phyloP scores from a whole-genome alignment of 2,329 filamentous ascomycete genomes.

The Dendrostoma leiphaemia region DNA sequence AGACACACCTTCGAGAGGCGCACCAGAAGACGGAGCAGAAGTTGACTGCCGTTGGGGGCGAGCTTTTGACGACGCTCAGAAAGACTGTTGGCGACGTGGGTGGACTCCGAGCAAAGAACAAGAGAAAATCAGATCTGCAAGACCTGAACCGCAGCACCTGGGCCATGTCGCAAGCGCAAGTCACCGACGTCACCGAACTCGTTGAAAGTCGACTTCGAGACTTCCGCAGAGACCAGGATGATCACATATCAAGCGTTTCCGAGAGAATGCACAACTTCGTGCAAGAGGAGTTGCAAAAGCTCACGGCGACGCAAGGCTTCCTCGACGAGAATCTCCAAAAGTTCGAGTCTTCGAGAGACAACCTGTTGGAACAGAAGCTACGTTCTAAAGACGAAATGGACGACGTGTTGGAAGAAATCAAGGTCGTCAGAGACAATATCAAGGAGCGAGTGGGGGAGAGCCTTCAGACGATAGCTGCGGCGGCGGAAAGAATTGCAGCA shows the following conservation, averaged over 20 bases:
- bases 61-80: constrained; percentile 75
- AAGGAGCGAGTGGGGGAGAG: constrained; percentile 84
- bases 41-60: constrained; percentile 69
- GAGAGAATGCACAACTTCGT: constrained; percentile 76
- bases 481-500: constrained; percentile 83
- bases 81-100: constrained; percentile 78
- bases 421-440: constrained; percentile 81
- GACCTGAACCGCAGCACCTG: constrained; percentile 75
- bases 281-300: constrained; percentile 67
- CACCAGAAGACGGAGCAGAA: constrained; percentile 82
- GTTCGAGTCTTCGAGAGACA: constrained; percentile 66
- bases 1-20: constrained; percentile 75
- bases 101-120: constrained; percentile 81
- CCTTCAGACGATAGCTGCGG: constrained; percentile 75
- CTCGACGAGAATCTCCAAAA: constrained; percentile 66
- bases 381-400: constrained; percentile 84
- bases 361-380: constrained; percentile 66
- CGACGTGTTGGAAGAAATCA: constrained; percentile 86
- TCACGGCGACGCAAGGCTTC: constrained; percentile 68
- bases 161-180: constrained; percentile 72
- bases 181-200: constrained; percentile 71
- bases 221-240: constrained; percentile 71
- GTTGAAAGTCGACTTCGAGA: constrained; percentile 73
- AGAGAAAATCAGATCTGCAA: constrained; percentile 81
- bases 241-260: constrained; percentile 66